Evolutionary conservation across 108 stramenopile genomes (phyloP).

Genomic region (Fistulifera solaris): DNA sequence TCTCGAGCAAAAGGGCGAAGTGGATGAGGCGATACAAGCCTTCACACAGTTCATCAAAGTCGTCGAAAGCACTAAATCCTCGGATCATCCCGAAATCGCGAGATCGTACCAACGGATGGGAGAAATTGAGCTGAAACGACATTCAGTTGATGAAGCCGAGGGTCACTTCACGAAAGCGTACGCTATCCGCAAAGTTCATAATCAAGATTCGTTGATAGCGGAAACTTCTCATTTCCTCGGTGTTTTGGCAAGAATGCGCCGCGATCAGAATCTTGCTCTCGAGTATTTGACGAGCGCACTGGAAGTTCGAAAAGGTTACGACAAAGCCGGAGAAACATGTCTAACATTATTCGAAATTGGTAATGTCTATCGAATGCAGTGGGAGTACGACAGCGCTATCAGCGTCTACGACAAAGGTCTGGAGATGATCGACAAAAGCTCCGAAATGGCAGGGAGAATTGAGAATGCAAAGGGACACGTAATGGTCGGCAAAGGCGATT

Average conservation of each 20-base stretch:
- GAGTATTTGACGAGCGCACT: constrained; percentile 34
- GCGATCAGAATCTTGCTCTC: constrained; percentile 24
- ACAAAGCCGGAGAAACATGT: constrained; percentile 28
- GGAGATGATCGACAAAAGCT: constrained; percentile 14
- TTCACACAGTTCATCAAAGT: constrained; percentile 39
- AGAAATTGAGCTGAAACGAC: constrained; percentile 17
- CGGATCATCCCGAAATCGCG: constrained; percentile 38
- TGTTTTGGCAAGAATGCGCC: constrained; percentile 22
- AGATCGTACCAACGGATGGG: constrained; percentile 37
- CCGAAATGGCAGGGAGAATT: constrained; percentile 10
- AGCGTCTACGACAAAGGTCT: constrained; percentile 37
- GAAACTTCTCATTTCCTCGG: constrained; percentile 41
- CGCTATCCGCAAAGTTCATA: constrained; percentile 29
- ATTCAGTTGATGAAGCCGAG: constrained; percentile 30
- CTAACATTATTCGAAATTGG: constrained; percentile 46
- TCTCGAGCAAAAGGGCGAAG: constrained; percentile 7
- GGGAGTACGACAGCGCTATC: constrained; percentile 27
- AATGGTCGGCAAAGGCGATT: not conserved
- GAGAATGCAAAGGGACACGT: constrained; percentile 21
- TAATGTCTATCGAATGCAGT: constrained; percentile 37
- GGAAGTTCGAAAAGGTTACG: constrained; percentile 28
- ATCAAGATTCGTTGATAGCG: constrained; percentile 34
- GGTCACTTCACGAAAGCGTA: constrained; percentile 30
- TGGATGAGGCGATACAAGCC: constrained; percentile 28
- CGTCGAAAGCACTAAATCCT: constrained; percentile 14